Evolutionary conservation across 73 alveolate species (phyloP), one percentile per base, ranked within the genome.

Genomic region (Paramecium sonneborni): DNA sequence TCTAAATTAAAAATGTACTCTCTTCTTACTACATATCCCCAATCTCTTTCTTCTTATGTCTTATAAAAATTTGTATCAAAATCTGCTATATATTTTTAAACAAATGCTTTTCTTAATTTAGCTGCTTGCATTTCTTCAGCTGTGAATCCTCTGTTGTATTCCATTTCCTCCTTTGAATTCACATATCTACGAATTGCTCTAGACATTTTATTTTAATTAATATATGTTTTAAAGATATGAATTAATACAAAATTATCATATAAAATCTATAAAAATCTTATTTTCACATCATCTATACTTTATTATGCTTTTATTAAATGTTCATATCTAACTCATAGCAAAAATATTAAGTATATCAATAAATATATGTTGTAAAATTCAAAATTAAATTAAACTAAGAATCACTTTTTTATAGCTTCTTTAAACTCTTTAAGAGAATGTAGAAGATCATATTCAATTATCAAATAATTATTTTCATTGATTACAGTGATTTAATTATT

Each of bases 1-100:
- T 46, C 41, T 79, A 6, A 46, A 41, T 6, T 20, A 37, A 18
- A 24, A 43, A 8, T 23, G 14, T 95, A 93, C 92, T 96, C 99
- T 93, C 98, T 94, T 76, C 95, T 93, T 38, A 95, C 97, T 35
- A 96, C 87, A 85, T 94, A 95, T 43, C 97, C 95, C 99, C 99
- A 96, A 79, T 96, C 99, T 85, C 96, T 95, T 87, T 96, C 99
- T 43, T 76, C 93, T 57, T 95, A 94, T 44, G 99, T 96, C 67
- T 90, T 88, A 69, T 94, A 96, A 70, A 57, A 67, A 23, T 92
- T 88, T 23, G 92, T 37, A 67, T 91, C 93, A 43, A 57, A 76
- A 37, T 93, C 93, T 30, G 92, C 91, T 5, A 90, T 93, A 41
- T 85, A 93, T 52, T 93, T 86, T 52, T 38, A 41, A 20, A 93